Evolutionary conservation across 2,329 filamentous ascomycete species (phyloP), one percentile per base, ranked within the genome.

Genomic region (Sporothrix luriei): DNA sequence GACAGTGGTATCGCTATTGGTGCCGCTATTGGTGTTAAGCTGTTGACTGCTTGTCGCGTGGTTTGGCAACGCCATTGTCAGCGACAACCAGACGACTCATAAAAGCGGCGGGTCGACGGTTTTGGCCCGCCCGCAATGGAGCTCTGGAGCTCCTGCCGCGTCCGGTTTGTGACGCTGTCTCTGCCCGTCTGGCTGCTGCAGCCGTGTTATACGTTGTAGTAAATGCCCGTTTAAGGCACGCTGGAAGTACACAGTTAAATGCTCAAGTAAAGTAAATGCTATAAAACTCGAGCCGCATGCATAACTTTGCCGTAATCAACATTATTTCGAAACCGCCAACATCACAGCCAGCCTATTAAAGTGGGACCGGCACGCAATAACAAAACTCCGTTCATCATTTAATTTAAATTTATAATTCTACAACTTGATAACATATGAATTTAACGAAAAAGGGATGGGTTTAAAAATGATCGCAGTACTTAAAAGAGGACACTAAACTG

Each of bases 321-420:
- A 16, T 7, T 10, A 24, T 33, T 65, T 33, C 24, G 13, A 48
- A 29, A 21, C 4, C 43, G 21, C 16, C 33, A 49, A 14, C 24
- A 49, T 48, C 24, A 24, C 43, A 33, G n/a, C 6, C 19, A 16
- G 33, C 11, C 1, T 10, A 3, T 40, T 43, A 54, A 66, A 66
- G 33, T 66, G 64, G 64, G 2, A 5, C 64, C 49, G 64, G 48
- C 4, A 21, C 49, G 64, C n/a, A 54, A 49, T 54, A 66, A 66
- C n/a, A 55, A 43, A 54, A 43, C 11, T 46, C 64, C 49, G 33
- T 2, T 4, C 4, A 19, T 13, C 4, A n/a, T 13, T 19, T 2
- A 49, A 49, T 33, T n/a, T 33, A 16, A 16, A 4, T 21, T 14
- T 5, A 4, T 65, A 65, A 65, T 49, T 52, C 40, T 52, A 38